These are phyloP conservation scores for Xerocomellus amylosporus DNA, from an alignment of 768 basidiomycete genomes.

Conservation along the genomic window DNA sequence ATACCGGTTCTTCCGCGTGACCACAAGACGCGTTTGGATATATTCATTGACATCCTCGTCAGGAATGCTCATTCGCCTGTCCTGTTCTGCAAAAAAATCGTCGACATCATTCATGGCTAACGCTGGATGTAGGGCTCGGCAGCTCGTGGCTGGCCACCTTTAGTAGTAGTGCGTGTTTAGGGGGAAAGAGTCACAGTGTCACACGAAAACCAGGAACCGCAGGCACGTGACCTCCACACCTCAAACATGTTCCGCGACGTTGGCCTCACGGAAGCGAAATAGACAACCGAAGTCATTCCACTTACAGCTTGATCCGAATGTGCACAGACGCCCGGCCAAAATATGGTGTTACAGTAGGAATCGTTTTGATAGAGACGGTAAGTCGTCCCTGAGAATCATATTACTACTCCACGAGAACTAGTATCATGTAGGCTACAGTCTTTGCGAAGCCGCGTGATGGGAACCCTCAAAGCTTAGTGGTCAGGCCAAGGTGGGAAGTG, in stretches of 20 bases:
- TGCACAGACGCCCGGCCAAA: neutral
- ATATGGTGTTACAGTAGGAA: neutral
- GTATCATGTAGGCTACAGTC: neutral
- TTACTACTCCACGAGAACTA: neutral
- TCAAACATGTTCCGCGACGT: neutral
- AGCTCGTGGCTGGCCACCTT: no score
- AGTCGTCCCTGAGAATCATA: slow-evolving; percentile 21
- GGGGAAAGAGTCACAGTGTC: neutral
- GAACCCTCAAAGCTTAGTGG: neutral
- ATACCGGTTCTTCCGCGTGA: slow-evolving; percentile 16
- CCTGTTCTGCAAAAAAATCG: slow-evolving; percentile 54
- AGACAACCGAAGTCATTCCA: neutral
- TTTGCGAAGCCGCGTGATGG: slow-evolving; percentile 15
- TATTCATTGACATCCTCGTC: slow-evolving; percentile 54
- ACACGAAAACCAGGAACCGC: neutral
- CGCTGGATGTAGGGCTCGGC: neutral
- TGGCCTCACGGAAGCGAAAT: neutral
- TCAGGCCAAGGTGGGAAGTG: neutral
- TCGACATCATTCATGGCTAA: slow-evolving; percentile 36
- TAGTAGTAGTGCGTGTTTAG: slow-evolving; percentile 3
- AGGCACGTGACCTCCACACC: slow-evolving; percentile 16
- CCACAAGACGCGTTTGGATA: slow-evolving; percentile 31
- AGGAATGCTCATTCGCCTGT: slow-evolving; percentile 50
- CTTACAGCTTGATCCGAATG: neutral
- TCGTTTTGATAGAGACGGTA: neutral